These are phyloP conservation scores for Naganishia randhawae DNA, from an alignment of 768 basidiomycete genomes.

Conservation along the genomic window DNA sequence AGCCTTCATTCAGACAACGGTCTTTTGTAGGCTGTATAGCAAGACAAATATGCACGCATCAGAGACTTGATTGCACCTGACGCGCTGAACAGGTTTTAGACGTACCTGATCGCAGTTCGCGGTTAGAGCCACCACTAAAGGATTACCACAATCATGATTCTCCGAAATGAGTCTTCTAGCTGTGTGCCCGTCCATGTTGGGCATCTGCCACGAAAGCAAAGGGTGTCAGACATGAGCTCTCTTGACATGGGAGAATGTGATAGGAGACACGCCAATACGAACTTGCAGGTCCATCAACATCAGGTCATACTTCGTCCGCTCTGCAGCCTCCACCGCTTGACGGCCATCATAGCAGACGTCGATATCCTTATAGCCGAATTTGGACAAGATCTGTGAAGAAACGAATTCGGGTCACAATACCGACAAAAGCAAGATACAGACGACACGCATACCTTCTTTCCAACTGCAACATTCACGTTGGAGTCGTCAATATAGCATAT, in stretches of 20 bases:
- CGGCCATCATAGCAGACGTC: slow-evolving; percentile 43
- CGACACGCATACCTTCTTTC: slow-evolving; percentile 27
- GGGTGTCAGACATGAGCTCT: not conserved
- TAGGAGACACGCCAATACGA: not conserved
- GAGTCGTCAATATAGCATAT: slow-evolving; percentile 46
- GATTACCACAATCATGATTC: not conserved
- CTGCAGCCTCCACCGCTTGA: slow-evolving; percentile 40
- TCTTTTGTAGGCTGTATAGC: slow-evolving; percentile 14
- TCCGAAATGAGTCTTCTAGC: slow-evolving; percentile 11
- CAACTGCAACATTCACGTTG: slow-evolving; percentile 38
- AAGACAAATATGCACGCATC: not conserved
- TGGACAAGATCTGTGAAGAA: slow-evolving; percentile 30
- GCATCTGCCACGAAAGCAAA: slow-evolving; percentile 31
- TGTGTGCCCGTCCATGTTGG: slow-evolving; percentile 28
- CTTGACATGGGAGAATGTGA: not conserved
- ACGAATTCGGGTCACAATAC: not conserved
- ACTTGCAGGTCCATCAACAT: slow-evolving; percentile 47
- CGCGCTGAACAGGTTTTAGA: not conserved
- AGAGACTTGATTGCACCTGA: not conserved
- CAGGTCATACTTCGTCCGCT: slow-evolving; percentile 39
- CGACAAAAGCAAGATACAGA: not conserved
- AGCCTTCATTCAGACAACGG: slow-evolving; percentile 23
- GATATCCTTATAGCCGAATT: slow-evolving; percentile 41
- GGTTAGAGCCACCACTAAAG: slow-evolving; percentile 26
- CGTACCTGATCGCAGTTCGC: slow-evolving; percentile 29